phyloP scores from a whole-genome alignment of 495 filamentous ascomycete genomes.

The Elaphomyces granulatus region DNA sequence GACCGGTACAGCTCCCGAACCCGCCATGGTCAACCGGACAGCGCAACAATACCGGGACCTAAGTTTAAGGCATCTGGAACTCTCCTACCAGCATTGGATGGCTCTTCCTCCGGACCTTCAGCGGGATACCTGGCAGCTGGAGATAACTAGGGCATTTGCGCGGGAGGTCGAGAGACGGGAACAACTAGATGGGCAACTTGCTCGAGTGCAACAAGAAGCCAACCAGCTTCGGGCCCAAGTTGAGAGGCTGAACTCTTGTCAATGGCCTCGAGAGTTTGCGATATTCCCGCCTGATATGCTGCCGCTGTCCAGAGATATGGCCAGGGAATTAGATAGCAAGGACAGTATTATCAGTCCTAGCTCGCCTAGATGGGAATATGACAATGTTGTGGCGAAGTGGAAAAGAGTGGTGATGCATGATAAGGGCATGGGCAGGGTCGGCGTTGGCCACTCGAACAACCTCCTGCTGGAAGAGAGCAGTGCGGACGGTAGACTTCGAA shows the following conservation, averaged over 20 bases:
- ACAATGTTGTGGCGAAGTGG: conserved; percentile 43
- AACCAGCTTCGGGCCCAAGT: conserved; percentile 56
- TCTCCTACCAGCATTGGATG: conserved; percentile 59
- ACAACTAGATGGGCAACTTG: conserved; percentile 44
- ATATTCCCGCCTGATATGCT: conserved; percentile 49
- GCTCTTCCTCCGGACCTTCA: conserved; percentile 38
- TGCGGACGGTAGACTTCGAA: conserved; percentile 3
- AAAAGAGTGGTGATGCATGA: conserved; percentile 39
- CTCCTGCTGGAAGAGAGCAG: conserved; percentile 14
- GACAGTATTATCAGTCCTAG: conserved; percentile 23
- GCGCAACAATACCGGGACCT: conserved; percentile 45
- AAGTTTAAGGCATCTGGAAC: conserved; percentile 46
- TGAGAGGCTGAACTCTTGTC: conserved; percentile 49
- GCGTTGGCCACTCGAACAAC: conserved; percentile 19
- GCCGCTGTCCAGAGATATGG: conserved; percentile 37
- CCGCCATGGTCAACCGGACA: conserved; percentile 30
- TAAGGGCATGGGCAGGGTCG: conserved; percentile 30
- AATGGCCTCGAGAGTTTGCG: conserved; percentile 58
- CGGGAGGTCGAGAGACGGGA: conserved; percentile 53
- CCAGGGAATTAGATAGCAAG: conserved; percentile 26
- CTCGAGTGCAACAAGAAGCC: conserved; percentile 51
- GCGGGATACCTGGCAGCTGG: conserved; percentile 60
- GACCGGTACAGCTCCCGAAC: conserved; percentile 16
- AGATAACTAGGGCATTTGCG: conserved; percentile 56
- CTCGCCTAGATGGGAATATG: conserved; percentile 39